Evolutionary conservation across 2,329 filamentous ascomycete species (phyloP).

Genomic region (Cadophora gregata): DNA sequence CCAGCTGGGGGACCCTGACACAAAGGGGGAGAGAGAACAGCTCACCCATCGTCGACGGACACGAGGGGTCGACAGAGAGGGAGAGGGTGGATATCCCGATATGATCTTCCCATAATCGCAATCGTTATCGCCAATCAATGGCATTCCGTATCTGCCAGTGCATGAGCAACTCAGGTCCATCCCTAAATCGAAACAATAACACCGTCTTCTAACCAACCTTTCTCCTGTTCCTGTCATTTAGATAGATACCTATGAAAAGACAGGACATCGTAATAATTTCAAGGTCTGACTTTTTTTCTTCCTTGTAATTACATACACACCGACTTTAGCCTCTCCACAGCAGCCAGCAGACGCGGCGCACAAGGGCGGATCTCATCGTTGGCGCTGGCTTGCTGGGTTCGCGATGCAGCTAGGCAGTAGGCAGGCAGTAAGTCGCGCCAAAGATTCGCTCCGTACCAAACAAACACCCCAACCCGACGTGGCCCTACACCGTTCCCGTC

Average conservation of each 20-base stretch:
- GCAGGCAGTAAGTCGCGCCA: not conserved
- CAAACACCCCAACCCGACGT: slow-evolving; percentile 12
- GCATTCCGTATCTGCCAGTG: slow-evolving; percentile 13
- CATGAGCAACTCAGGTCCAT: not conserved
- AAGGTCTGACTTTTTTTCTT: not conserved
- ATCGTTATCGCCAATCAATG: slow-evolving; percentile 12
- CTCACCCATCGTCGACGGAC: slow-evolving; percentile 3
- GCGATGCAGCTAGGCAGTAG: slow-evolving; percentile 5
- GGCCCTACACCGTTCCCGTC: slow-evolving; percentile 15
- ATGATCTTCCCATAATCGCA: slow-evolving; percentile 10
- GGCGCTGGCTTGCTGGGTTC: slow-evolving; percentile 7
- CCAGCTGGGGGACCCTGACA: slow-evolving; percentile 9
- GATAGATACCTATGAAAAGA: slow-evolving; percentile 1
- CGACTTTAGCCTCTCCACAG: slow-evolving; percentile 16
- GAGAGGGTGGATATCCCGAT: not conserved
- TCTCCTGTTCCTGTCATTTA: not conserved
- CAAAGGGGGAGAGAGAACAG: not conserved
- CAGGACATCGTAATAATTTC: not conserved
- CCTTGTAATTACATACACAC: not conserved
- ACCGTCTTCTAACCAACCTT: not conserved
- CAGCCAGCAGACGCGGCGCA: slow-evolving; percentile 4
- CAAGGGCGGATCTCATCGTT: slow-evolving; percentile 15
- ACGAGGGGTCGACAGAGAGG: slow-evolving; percentile 1
- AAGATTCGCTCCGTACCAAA: slow-evolving; percentile 6
- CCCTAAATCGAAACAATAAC: not conserved